Percentiles rank a stretch among this genome's conserved stretches.
These are phyloP conservation scores for Sphagnum tenellum DNA, from an alignment of 225 moss, liverwort and hornwort genomes.

Conservation along the genomic window DNA sequence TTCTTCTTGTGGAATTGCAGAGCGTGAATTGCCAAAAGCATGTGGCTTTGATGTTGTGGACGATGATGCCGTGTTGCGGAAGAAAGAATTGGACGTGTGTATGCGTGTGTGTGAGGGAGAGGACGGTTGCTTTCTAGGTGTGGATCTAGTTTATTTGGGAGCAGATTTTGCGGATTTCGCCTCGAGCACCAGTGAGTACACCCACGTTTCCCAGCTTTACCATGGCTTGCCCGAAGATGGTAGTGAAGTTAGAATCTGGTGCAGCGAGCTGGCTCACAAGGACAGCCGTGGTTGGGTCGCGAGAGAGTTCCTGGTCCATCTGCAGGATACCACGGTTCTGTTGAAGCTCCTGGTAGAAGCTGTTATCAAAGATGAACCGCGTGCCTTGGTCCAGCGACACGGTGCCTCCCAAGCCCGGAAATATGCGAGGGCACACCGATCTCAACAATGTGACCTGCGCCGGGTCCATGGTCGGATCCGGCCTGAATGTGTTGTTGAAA, in stretches of 20 bases:
- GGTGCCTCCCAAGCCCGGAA: slow-evolving; percentile 16
- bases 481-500: slow-evolving; percentile 18
- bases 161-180: slow-evolving; percentile 38
- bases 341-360: slow-evolving; percentile 25
- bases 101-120: too few relatives aligned
- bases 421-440: slow-evolving; percentile 10
- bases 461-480: slow-evolving; percentile 28
- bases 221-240: slow-evolving; percentile 14
- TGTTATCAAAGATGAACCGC: slow-evolving; percentile 22
- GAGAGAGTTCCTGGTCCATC: slow-evolving; percentile 30
- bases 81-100: too few relatives aligned
- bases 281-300: slow-evolving; percentile 6
- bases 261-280: slow-evolving; percentile 23
- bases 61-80: too few relatives aligned
- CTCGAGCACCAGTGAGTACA: slow-evolving; percentile 14
- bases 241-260: slow-evolving; percentile 9
- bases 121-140: too few relatives aligned
- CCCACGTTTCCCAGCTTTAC: slow-evolving; percentile 22
- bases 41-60: too few relatives aligned
- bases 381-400: slow-evolving; percentile 41
- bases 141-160: slow-evolving; percentile 18
- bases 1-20: too few relatives aligned
- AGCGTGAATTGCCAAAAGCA: too few relatives aligned
- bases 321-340: slow-evolving; percentile 27
- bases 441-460: slow-evolving; percentile 15